Percentiles rank a stretch among this genome's conserved stretches.
These are phyloP conservation scores for Backusella mclennaniae DNA, from an alignment of 192 early-diverging fungal species.

Conservation along the genomic window DNA sequence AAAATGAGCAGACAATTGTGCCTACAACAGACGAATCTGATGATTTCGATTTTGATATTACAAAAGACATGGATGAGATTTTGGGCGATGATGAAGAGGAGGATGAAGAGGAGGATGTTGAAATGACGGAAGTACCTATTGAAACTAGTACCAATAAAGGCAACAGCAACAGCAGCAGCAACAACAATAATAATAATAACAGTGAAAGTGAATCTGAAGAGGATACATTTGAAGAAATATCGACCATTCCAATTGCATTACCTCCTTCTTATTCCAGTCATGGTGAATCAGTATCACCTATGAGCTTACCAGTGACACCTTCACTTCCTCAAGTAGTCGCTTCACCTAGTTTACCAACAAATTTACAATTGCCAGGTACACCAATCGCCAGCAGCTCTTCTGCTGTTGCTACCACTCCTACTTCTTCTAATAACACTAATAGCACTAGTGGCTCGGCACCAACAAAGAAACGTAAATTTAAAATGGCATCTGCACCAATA, in stretches of 20 bases:
- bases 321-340: not conserved
- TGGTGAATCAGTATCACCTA: slow-evolving; percentile 6
- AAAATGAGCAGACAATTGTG: not conserved
- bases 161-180: not conserved
- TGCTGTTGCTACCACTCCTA: not conserved
- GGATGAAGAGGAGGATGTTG: not conserved
- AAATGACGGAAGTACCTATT: not conserved
- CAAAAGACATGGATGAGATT: slow-evolving; percentile 4
- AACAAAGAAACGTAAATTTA: slow-evolving; percentile 22
- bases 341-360: not conserved
- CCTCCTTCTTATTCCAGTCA: not conserved
- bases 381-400: not conserved
- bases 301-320: not conserved
- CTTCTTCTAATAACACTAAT: slow-evolving; percentile 22
- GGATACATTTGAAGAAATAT: slow-evolving; percentile 28
- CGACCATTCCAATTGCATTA: not conserved
- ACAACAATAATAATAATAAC: not conserved
- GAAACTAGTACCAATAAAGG: not conserved
- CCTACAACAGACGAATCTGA: not conserved
- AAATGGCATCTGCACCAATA: slow-evolving; percentile 23
- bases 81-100: slow-evolving; percentile 1
- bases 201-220: slow-evolving; percentile 34
- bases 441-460: not conserved
- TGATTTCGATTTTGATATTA: not conserved
- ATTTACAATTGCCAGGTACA: slow-evolving; percentile 29